These are phyloP conservation scores for Backusella macrospora DNA, from an alignment of 192 early-diverging fungal genomes.

Conservation along the genomic window DNA sequence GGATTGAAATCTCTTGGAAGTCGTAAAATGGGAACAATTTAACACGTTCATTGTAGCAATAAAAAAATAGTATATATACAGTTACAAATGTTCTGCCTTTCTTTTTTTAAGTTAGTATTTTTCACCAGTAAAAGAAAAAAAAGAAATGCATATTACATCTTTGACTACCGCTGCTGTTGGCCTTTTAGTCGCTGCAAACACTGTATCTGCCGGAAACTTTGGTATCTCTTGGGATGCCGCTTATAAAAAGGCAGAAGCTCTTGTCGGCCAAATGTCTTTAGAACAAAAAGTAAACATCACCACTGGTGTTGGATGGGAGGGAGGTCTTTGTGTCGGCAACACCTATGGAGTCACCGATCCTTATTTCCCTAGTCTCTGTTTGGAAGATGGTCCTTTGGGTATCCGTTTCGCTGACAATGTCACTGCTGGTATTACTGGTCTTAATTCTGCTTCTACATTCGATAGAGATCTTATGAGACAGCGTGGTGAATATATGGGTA, in stretches of 20 bases:
- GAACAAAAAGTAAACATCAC: constrained; percentile 54
- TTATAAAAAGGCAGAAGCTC: constrained; percentile 23
- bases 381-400: constrained; percentile 30
- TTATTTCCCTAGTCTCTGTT: constrained; percentile 48
- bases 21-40: background rate
- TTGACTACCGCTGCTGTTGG: background rate
- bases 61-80: constrained; percentile 8
- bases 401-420: constrained; percentile 43
- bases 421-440: constrained; percentile 52
- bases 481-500: constrained; percentile 52
- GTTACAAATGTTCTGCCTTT: background rate
- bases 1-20: background rate
- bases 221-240: constrained; percentile 33
- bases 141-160: constrained; percentile 17
- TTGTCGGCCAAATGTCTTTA: constrained; percentile 43
- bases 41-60: constrained; percentile 1
- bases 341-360: constrained; percentile 42
- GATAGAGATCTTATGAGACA: constrained; percentile 50
- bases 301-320: constrained; percentile 49
- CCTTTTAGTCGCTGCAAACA: background rate
- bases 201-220: background rate
- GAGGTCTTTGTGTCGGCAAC: constrained; percentile 54
- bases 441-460: constrained; percentile 65
- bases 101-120: background rate
- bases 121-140: background rate